Evolutionary conservation across 2,329 filamentous ascomycete genomes (phyloP), one percentile per base, ranked within the genome.

Genomic region (Fusarium foetens): DNA sequence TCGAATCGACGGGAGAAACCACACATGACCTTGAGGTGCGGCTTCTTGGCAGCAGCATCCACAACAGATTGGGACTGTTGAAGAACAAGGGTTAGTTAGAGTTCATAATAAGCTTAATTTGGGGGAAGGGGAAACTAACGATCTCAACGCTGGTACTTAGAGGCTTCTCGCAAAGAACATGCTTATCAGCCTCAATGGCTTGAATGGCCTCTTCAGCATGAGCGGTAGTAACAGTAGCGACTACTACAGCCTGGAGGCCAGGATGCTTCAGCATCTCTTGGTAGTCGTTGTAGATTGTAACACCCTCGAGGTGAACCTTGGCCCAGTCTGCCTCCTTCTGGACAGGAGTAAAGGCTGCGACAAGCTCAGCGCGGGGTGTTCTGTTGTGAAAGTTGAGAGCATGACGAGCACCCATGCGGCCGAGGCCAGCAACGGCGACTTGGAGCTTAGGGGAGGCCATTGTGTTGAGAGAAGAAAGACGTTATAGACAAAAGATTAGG

Each of bases 11-110:
- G 79, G 7, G 79, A 80, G 74, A 81, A 81, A 42, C 79, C 79
- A 46, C 79, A 80, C 84, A 92, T 88, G 63, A 92, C 89, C 79
- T 92, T 92, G 31, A 91, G 85, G 55, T 90, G 78, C 4, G 90
- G 89, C 65, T 87, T 86, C 67, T 83, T 82, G 63, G 81, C 80
- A 31, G 89, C 87, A 12, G 87, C 87, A 52, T 87, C 84, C 67
- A 92, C 83, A 43, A 92, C 89, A 25, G 85, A 81, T 82, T 90
- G 86, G 55, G 87, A 89, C 88, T 90, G 68, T 58, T 21, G 35
- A 14, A 25, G 23, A 38, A 17, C 1, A 19, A 39, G 6, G 8
- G 46, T 73, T 68, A 72, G 62, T 48, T 21, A 11, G 3, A 27
- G 1, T 5, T 29, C 3, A 19, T 12, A 23, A 13, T 41, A 8